Evolutionary conservation across 305 asterid species (phyloP), one percentile per base, ranked within the genome.

Genomic region (Andrographis paniculata): DNA sequence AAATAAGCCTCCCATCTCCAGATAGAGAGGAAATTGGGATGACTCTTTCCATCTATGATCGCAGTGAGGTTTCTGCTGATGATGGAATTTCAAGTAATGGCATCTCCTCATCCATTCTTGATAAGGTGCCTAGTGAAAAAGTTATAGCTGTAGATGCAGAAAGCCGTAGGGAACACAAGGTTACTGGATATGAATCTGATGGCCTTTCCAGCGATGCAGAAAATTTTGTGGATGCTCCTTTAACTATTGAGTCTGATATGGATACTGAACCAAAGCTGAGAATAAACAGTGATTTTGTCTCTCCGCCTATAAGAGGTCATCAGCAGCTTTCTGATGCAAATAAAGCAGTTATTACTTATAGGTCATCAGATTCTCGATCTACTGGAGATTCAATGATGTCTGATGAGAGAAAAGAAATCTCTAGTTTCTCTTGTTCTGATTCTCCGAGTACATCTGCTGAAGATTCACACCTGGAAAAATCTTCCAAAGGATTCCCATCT

Each of bases 201-300:
- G 88, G 68, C 52, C 58, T 69, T 56, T 74, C 73, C 39, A 80
- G 95, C 66, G 96, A 80, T 76, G 64, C 72, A 48, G 95, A 85
- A 38, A 75, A 75, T 68, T 86, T 69, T 49, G 74, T 78, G 58
- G 98, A 85, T 66, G 95, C 93, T 40, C 82, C 91, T 45, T 64
- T 87, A 50, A 69, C 79, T 45, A 79, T 86, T 66, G 96, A 73
- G 44, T 70, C 81, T 39, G 96, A 86, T 67, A 60, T 68, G 56
- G 95, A 83, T 45, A 69, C 85, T 37, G 94, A 78, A 38, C 70
- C 76, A 0, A 86, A 81, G 59, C 17, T 73, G 59, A 77, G 77
- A 76, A 45, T 61, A 63, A 76, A 55, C 75, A 54, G 43, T 45
- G 70, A 69, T 61, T 58, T 64, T 52, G 62, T 53, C 63, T 60